These are phyloP conservation scores for Tolypocladium guangdongense DNA, from an alignment of 2,329 filamentous ascomycete species.

Conservation along the genomic window DNA sequence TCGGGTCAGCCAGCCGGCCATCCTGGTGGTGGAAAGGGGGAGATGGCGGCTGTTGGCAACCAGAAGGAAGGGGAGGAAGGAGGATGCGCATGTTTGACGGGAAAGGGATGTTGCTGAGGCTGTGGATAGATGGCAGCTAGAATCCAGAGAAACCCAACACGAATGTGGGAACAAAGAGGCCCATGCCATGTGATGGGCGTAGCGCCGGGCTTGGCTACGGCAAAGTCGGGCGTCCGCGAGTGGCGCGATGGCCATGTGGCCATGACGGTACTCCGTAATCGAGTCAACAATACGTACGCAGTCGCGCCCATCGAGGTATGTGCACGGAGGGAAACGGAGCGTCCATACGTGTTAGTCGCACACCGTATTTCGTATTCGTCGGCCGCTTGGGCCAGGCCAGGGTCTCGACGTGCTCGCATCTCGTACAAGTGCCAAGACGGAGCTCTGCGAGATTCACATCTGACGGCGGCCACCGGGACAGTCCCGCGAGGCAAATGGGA, in stretches of 20 bases:
- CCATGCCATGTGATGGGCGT: neutral
- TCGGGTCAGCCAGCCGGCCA: constrained; percentile 16
- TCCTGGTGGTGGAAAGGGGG: neutral
- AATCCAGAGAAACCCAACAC: constrained; percentile 2
- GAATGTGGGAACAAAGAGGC: neutral
- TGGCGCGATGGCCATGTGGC: too few species aligned
- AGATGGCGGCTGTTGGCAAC: neutral
- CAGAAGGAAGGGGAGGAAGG: neutral
- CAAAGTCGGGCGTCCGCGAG: neutral
- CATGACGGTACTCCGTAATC: too few species aligned
- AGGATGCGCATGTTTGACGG: neutral
- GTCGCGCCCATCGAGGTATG: neutral
- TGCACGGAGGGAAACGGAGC: neutral
- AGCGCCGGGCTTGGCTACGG: neutral
- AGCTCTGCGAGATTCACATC: neutral
- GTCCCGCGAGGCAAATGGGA: neutral
- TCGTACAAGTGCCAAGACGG: neutral
- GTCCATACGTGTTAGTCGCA: neutral
- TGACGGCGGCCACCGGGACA: neutral
- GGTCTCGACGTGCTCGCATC: too few species aligned
- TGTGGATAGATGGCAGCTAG: constrained; percentile 5
- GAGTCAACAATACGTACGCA: neutral
- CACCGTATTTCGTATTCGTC: neutral
- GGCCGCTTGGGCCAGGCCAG: neutral
- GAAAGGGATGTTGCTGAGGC: neutral